Evolutionary conservation across 208 protist species (phyloP), one percentile per base, ranked within the genome.

Genomic region (Leishmania turanica): DNA sequence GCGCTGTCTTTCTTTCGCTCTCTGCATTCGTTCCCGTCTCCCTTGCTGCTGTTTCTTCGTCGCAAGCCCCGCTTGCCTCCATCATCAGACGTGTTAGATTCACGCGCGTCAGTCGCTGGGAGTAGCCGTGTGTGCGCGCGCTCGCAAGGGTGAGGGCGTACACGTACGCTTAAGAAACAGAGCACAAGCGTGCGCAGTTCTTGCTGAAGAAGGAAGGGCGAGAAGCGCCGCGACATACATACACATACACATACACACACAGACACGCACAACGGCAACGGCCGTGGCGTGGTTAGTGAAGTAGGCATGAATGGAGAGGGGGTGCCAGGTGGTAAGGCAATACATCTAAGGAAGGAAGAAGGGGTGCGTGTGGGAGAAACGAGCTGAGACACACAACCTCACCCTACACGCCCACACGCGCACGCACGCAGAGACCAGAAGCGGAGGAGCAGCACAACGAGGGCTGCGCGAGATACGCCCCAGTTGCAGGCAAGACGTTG

Each of bases 211-310:
- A 31, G 24, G 8, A 73, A 53, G 69, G 31, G 47, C 62, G 62
- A 37, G 13, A 68, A 31, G 56, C 56, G 24, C 56, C 7, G 37
- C 34, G 21, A 7, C 5, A 42, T 40, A 37, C 64, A 68, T 13
- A 77, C 73, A 77, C 64, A 68, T 13, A 77, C 73, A 77, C 47
- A 31, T 8, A 37, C 45, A 58, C 34, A 69, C 37, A 70, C 24
- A 79, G 51, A 40, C 47, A 77, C 34, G 34, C 53, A 15, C 31
- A 77, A 78, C 31, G 45, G 49, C 19, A 27, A 24, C 40, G 31
- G 19, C 40, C 9, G 4, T 75, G 31, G 31, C 31, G 62, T 68
- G 62, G 62, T 9, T 17, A 40, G 62, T 40, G 31, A 6, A 64
- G 58, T 64, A 64, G 58, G 27, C 8, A 15, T 31, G 58, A 31